Evolutionary conservation across 176 grass and related monocot species (phyloP).

Genomic region (Aegilops umbellulata): DNA sequence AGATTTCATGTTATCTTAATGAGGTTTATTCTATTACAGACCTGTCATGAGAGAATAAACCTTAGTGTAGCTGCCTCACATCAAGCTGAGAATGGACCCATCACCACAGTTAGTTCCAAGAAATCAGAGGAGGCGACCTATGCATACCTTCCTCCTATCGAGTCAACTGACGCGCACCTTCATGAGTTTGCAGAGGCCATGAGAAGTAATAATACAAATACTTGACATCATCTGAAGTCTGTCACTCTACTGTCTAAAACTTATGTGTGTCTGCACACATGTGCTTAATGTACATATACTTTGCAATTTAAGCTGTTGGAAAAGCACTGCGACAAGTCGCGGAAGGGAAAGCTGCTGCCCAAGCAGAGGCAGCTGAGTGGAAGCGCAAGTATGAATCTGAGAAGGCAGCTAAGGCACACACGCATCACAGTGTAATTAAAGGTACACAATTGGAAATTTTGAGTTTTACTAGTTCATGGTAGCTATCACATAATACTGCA

Average conservation of each 20-base stretch:
- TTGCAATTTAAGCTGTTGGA: slow-evolving; percentile 77
- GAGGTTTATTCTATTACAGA: slow-evolving; percentile 37
- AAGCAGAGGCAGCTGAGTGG: slow-evolving; percentile 88
- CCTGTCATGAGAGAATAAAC: slow-evolving; percentile 42
- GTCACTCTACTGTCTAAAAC: neutral
- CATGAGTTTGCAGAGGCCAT: slow-evolving; percentile 87
- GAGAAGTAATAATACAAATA: slow-evolving; percentile 60
- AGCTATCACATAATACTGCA: neutral
- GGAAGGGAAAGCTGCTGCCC: slow-evolving; percentile 85
- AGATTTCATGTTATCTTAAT: neutral
- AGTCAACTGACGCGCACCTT: slow-evolving; percentile 80
- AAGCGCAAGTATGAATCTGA: slow-evolving; percentile 88
- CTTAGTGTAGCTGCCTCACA: slow-evolving; percentile 26
- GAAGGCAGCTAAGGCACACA: slow-evolving; percentile 57
- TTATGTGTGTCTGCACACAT: neutral
- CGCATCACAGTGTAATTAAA: slow-evolving; percentile 46
- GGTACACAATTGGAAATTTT: slow-evolving; percentile 30
- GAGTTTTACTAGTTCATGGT: slow-evolving; percentile 3
- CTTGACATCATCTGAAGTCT: neutral
- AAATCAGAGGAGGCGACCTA: slow-evolving; percentile 53
- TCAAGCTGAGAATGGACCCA: slow-evolving; percentile 40
- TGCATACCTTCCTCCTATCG: slow-evolving; percentile 71
- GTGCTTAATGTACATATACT: slow-evolving; percentile 30
- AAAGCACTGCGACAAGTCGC: slow-evolving; percentile 75
- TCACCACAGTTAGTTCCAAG: slow-evolving; percentile 22